These are phyloP conservation scores for Scedosporium aurantiacum DNA, from an alignment of 2,329 filamentous ascomycete genomes.

Conservation along the genomic window DNA sequence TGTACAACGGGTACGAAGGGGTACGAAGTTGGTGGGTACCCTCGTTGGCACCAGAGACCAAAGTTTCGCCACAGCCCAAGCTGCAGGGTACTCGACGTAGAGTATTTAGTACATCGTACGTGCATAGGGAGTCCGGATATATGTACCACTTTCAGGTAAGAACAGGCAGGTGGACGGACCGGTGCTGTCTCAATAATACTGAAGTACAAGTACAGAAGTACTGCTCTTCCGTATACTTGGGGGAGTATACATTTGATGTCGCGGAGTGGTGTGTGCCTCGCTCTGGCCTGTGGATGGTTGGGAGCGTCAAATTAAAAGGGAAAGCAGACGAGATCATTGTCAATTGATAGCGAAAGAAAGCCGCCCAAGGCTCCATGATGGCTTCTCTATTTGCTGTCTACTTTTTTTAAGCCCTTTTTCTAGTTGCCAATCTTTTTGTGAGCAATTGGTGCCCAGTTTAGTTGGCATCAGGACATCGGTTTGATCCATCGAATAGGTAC, in stretches of 20 bases:
- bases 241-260: no score
- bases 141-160: constrained; percentile 1
- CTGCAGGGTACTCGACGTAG: background rate
- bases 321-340: background rate
- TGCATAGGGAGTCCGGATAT: background rate
- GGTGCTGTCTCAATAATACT: background rate
- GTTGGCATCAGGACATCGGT: background rate
- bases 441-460: background rate
- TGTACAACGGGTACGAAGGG: background rate
- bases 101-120: background rate
- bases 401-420: background rate
- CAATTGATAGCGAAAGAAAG: background rate
- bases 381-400: background rate
- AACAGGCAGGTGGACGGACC: background rate
- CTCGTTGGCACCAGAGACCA: background rate
- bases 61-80: background rate
- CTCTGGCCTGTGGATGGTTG: background rate
- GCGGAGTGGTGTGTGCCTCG: background rate
- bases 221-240: background rate
- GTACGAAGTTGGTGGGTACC: background rate
- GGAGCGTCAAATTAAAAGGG: background rate
- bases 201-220: no score
- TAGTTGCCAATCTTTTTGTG: background rate
- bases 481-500: background rate
- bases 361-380: background rate